These are phyloP conservation scores for Sporisorium sorghi DNA, from an alignment of 1,284 basidiomycete species.

Conservation along the genomic window DNA sequence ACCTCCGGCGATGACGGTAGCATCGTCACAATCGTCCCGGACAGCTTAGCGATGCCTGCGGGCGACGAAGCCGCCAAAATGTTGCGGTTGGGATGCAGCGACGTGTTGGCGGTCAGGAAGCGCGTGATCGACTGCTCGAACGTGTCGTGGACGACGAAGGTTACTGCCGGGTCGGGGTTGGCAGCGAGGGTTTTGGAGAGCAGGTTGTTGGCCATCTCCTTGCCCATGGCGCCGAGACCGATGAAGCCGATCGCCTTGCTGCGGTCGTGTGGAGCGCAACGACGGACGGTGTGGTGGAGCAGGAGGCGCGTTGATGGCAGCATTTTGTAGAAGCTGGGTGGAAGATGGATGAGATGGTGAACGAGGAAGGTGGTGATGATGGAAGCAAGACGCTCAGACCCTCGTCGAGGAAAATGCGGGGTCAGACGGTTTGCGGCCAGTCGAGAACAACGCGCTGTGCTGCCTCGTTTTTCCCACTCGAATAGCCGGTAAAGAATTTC, in stretches of 20 bases:
- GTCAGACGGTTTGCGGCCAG: not conserved
- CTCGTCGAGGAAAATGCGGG: conserved; percentile 17
- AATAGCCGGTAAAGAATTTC: conserved; percentile 7
- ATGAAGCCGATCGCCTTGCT: conserved; percentile 66
- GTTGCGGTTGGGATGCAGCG: conserved; percentile 58
- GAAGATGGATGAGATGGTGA: not conserved
- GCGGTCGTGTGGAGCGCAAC: conserved; percentile 42
- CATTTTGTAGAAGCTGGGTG: conserved; percentile 28
- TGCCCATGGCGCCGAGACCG: conserved; percentile 64
- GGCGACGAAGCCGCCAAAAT: conserved; percentile 65
- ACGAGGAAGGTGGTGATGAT: not conserved
- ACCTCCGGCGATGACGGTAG: conserved; percentile 87
- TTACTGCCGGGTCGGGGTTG: conserved; percentile 35
- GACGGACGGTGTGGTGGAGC: conserved; percentile 29
- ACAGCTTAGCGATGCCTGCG: conserved; percentile 71
- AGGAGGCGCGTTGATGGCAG: conserved; percentile 28
- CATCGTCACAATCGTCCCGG: conserved; percentile 83
- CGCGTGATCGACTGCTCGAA: conserved; percentile 61
- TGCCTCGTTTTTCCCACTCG: conserved; percentile 8
- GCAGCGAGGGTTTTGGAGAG: conserved; percentile 56
- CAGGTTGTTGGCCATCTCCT: conserved; percentile 63
- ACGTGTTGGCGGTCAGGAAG: conserved; percentile 58
- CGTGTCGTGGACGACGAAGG: conserved; percentile 59
- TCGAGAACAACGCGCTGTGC: conserved; percentile 3
- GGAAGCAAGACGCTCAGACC: conserved; percentile 19